Evolutionary conservation across 1,139 yeast species (phyloP), one percentile per base, ranked within the genome.

Genomic region (Nadsonia commutata): DNA sequence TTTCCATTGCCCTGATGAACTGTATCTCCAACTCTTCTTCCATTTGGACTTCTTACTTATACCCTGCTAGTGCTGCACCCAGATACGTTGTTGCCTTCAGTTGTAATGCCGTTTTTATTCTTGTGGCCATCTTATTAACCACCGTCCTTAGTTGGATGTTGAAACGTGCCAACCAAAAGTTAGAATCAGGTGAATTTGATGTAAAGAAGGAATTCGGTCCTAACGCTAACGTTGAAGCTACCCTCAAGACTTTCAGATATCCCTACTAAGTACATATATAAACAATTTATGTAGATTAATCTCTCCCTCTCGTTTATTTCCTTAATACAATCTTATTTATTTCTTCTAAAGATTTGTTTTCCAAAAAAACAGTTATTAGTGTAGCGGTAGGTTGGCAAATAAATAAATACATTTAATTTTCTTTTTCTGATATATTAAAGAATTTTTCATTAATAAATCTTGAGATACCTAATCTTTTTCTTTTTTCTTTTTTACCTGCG

Each of bases 1-100:
- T 70, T 1, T 55, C 55, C 3, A 39, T 50, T 36, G 56, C 56
- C 2, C 38, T 52, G 37, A 42, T 50, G 37, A 50, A 49, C 40
- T 43, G 45, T 18, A 38, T 47, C 23, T 39, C 46, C 7, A 50
- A 49, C 42, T 40, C 46, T 8, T 40, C 48, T 7, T 38, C 44
- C 19, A 48, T 47, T 23, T 47, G 51, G 50, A 47, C 37, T 36
- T 40, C 51, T 2, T 48, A 47, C 37, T 36, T 48, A 37, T 48
- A 44, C 41, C 48, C 48, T 23, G 36, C 41, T 4, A 37, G 41
- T 4, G 45, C 41, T 18, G 45, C 48, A 9, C 51, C 49, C 7
- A 39, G 49, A 3, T 48, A 45, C 36, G 37, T 43, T 17, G 39
- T 45, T 6, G 48, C 50, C 19, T 44, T 46, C 36, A 33, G 40